These are phyloP conservation scores for Phyllosticta citribraziliensis DNA, from an alignment of 2,329 filamentous ascomycete genomes.

Conservation along the genomic window DNA sequence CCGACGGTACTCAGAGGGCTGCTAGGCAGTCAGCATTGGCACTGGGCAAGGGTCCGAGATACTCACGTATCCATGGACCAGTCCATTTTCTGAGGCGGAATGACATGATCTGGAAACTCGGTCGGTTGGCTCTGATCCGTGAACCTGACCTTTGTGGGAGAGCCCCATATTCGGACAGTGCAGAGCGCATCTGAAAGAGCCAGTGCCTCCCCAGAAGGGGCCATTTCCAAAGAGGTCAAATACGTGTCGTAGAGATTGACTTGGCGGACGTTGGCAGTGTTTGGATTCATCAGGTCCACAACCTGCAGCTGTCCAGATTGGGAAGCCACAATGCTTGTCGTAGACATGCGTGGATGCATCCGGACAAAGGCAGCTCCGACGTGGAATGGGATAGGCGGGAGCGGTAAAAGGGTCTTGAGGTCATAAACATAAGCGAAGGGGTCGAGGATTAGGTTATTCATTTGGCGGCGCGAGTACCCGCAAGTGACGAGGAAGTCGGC, in stretches of 20 bases:
- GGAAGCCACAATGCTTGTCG: constrained; percentile 87
- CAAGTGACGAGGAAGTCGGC: constrained; percentile 94
- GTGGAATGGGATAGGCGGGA: constrained; percentile 86
- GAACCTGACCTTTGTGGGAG: constrained; percentile 75
- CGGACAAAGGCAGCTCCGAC: constrained; percentile 88
- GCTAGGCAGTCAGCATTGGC: constrained; percentile 8
- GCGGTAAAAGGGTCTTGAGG: constrained; percentile 76
- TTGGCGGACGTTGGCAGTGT: constrained; percentile 75
- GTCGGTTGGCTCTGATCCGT: constrained; percentile 70
- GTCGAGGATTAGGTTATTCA: constrained; percentile 73
- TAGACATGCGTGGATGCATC: constrained; percentile 93
- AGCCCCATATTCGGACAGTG: constrained; percentile 79
- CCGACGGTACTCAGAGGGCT: constrained; percentile 77
- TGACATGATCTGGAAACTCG: constrained; percentile 60
- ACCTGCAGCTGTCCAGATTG: constrained; percentile 91
- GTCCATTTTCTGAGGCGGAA: constrained; percentile 52
- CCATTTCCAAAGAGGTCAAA: constrained; percentile 73
- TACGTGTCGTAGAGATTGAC: constrained; percentile 63
- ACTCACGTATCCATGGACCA: constrained; percentile 62
- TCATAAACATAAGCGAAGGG: constrained; percentile 94
- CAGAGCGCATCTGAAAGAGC: constrained; percentile 71
- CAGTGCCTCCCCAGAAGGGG: constrained; percentile 77
- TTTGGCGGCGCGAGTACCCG: constrained; percentile 77
- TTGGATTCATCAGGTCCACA: constrained; percentile 89
- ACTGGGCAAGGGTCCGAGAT: background rate